A percentile compares a stretch with the other conserved stretches of the same genome.
Conservation (phyloP, 148 eudicot species). For the Camellia lanceoleosa region DNA sequence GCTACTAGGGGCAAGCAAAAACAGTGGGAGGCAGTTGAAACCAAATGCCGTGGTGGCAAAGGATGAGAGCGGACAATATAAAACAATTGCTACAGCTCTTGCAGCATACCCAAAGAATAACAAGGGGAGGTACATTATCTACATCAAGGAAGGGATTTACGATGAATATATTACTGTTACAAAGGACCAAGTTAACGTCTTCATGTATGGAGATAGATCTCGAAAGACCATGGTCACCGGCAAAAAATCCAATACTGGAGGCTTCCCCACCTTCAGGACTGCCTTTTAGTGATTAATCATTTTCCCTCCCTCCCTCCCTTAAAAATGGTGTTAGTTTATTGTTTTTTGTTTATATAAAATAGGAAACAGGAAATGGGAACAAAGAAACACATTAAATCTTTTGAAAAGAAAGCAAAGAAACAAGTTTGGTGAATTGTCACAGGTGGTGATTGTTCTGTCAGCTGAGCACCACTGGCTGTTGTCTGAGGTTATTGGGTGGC, state of each 20-base stretch:
- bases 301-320: too few species aligned
- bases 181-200: constrained; percentile 44
- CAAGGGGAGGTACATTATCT: constrained; percentile 44
- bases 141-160: constrained; percentile 63
- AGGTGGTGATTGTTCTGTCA: too few species aligned
- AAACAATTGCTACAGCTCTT: constrained; percentile 45
- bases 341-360: too few species aligned
- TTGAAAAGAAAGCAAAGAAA: too few species aligned
- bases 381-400: too few species aligned
- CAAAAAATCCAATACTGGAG: constrained; percentile 18
- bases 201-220: constrained; percentile 78
- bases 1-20: background rate
- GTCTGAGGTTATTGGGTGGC: too few species aligned
- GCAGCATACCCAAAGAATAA: constrained; percentile 43
- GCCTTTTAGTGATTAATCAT: constrained; percentile 49
- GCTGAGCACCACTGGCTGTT: too few species aligned
- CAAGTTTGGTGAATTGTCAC: too few species aligned
- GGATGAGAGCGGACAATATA: constrained; percentile 64
- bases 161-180: constrained; percentile 42
- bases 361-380: too few species aligned
- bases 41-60: constrained; percentile 61
- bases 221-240: constrained; percentile 55
- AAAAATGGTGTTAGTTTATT: too few species aligned
- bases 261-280: constrained; percentile 38
- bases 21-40: background rate